These are phyloP conservation scores for Sphaerosporella brunnea DNA, from an alignment of 495 filamentous ascomycete genomes.

Conservation along the genomic window DNA sequence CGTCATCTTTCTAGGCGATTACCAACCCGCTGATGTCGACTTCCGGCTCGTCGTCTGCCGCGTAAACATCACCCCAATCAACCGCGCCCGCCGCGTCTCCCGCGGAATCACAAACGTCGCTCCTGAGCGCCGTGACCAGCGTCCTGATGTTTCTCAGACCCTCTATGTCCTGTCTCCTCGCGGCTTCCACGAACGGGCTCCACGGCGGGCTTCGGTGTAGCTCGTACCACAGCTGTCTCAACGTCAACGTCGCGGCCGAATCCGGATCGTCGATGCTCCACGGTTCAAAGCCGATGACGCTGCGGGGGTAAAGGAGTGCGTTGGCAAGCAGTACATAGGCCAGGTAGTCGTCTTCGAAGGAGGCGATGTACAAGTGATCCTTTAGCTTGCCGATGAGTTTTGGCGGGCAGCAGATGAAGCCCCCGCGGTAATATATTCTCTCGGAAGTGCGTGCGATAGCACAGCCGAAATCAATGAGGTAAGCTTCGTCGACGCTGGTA, in stretches of 20 bases:
- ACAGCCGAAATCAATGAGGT: conserved; percentile 4
- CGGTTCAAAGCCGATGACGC: neutral
- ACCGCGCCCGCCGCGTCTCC: neutral
- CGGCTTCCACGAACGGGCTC: neutral
- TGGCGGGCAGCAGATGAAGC: conserved; percentile 1
- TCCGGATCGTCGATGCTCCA: neutral
- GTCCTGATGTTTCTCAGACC: neutral
- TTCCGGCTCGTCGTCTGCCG: neutral
- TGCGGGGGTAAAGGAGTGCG: neutral
- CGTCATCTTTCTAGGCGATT: too few relatives aligned
- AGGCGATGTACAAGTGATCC: too few relatives aligned
- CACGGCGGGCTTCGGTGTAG: neutral
- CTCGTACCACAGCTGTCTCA: neutral
- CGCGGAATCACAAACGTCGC: too few relatives aligned
- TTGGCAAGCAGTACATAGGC: conserved; percentile 3
- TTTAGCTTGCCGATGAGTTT: too few relatives aligned
- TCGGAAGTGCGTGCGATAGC: neutral
- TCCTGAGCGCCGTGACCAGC: neutral
- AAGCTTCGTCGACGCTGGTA: neutral
- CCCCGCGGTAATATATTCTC: neutral
- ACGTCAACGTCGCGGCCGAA: neutral
- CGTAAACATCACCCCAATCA: neutral
- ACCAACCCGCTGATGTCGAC: too few relatives aligned
- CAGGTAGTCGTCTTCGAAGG: neutral
- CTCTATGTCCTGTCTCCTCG: neutral